These are phyloP conservation scores for Solanum chacoense DNA, from an alignment of 305 asterid species.

Conservation along the genomic window DNA sequence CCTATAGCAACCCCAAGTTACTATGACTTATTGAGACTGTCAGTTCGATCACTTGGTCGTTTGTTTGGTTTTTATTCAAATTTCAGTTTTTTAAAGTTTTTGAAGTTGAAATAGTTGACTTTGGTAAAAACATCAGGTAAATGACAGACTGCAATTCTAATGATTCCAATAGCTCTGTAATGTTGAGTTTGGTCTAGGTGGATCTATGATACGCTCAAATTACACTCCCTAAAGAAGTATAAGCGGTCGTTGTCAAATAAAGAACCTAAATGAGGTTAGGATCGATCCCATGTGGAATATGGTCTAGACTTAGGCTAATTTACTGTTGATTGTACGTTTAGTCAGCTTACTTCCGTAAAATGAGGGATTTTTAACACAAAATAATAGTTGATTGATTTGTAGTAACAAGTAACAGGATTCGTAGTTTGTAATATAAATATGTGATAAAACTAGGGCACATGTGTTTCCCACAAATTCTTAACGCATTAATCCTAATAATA, in stretches of 20 bases:
- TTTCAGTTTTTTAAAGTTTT: neutral
- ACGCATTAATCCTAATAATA: too few species aligned
- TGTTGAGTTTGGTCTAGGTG: neutral
- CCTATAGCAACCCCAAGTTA: neutral
- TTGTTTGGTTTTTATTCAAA: neutral
- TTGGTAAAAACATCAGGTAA: too few species aligned
- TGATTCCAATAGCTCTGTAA: too few species aligned
- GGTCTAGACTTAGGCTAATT: neutral
- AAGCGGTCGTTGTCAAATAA: neutral
- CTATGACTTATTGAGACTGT: neutral
- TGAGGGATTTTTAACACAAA: neutral
- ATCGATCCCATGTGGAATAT: neutral
- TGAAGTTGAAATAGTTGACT: neutral
- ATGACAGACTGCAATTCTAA: neutral
- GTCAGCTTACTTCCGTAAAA: neutral
- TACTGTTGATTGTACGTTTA: neutral
- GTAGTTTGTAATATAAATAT: neutral
- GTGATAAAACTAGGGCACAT: neutral
- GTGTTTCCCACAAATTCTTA: neutral
- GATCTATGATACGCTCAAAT: neutral
- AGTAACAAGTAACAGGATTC: neutral
- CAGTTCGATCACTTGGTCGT: neutral
- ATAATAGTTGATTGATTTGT: too few species aligned
- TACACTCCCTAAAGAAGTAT: neutral
- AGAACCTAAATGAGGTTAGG: neutral